Base-by-base conservation (phyloP, 176 grass and related monocot genomes). In the Ensete ventricosum region DNA sequence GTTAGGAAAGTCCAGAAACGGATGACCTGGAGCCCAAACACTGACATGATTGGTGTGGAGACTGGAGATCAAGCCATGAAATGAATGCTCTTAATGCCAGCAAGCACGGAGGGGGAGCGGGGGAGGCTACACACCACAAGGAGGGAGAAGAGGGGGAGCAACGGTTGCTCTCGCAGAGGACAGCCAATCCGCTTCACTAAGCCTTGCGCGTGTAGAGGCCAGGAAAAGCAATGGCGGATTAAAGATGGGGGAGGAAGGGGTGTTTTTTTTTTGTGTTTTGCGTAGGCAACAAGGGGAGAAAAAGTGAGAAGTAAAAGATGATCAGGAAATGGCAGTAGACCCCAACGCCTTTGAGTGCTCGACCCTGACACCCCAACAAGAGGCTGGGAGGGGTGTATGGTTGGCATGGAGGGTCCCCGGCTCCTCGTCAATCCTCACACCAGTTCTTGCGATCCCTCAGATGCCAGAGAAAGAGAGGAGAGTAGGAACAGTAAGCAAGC, bases 291-390 rank as follows among this genome's bases (percentile, higher is more conserved):
- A 60, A 4, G 17, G n/a, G 9, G 57, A 19, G 17, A 60, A 60
- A 60, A 60, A 19, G n/a, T 60, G 16, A 1, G 57, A 43, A 43
- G 34, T 43, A 43, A 6, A 43, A 43, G 34, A 43, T 43, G 34
- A 4, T 60, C 57, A n/a, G 1, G 17, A n/a, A 19, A 7, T n/a
- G 57, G 7, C 57, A n/a, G 57, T n/a, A 60, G 57, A 60, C 17
- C 63, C 63, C 24, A 29, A 16, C 24, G 17, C 22, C 12, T 43
- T 26, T 26, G 11, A 68, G 65, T 14, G 65, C 27, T 7, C 7
- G 20, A 27, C 64, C 11, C 64, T 67, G 65, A 68, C 65, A 68
- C 25, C 12, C 65, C 65, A 68, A 68, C 65, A 34, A 48, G 65
- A 60, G 57, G 21, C 17, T n/a, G 26, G 14, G 22, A 27, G 64